phyloP scores from a whole-genome alignment of 139 green algal genomes.

The Tetradesmus lagerheimii region DNA sequence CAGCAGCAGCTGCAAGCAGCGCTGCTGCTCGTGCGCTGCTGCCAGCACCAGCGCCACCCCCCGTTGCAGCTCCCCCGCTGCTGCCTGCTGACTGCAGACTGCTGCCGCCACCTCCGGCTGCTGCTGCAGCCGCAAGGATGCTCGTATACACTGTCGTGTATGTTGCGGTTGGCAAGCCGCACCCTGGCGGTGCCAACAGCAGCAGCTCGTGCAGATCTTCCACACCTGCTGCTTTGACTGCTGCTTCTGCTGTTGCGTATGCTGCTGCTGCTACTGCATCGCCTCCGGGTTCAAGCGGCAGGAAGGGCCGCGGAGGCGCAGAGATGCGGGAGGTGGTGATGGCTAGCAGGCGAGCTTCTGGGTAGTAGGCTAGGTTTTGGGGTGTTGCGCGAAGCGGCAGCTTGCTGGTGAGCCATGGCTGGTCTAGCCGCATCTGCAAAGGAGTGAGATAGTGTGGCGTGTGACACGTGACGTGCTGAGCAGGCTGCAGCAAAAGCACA shows the following conservation, averaged over 20 bases:
- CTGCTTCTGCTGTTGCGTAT: conserved; percentile 64
- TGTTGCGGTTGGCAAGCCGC: neutral
- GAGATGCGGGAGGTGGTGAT: neutral
- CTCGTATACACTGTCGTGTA: neutral
- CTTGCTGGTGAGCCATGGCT: conserved; percentile 75
- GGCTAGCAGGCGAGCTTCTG: conserved; percentile 56
- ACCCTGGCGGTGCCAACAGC: conserved; percentile 53
- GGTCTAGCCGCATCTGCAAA: conserved; percentile 71
- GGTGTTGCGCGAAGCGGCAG: conserved; percentile 72
- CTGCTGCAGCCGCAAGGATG: conserved; percentile 19
- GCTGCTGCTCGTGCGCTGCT: neutral
- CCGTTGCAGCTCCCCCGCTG: neutral
- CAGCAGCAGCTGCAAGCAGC: conserved; percentile 22
- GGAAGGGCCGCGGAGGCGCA: conserved; percentile 48
- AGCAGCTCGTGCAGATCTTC: conserved; percentile 67
- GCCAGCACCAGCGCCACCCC: neutral
- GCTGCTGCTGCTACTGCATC: conserved; percentile 65
- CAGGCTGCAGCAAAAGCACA: too few relatives aligned
- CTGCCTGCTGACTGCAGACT: neutral
- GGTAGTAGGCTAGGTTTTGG: conserved; percentile 64
- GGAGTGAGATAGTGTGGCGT: neutral
- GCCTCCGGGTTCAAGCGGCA: conserved; percentile 75
- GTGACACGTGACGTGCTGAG: neutral
- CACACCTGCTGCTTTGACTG: conserved; percentile 39
- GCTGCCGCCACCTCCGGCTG: neutral